These are phyloP conservation scores for Phytophthora palmivora DNA, from an alignment of 352 stramenopile species.

Conservation along the genomic window DNA sequence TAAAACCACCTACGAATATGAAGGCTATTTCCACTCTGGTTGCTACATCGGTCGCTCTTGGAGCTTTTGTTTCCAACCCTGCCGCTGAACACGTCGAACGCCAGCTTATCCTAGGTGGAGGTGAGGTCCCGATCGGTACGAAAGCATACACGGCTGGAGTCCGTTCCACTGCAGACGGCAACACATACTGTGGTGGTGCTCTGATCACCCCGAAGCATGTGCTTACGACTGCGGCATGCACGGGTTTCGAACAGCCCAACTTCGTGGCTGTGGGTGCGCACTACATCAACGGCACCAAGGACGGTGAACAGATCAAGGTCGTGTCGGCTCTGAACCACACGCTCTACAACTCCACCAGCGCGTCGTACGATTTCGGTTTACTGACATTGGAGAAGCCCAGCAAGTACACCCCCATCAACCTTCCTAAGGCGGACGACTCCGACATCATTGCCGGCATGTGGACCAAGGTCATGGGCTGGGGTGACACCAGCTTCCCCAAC, in stretches of 20 bases:
- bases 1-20: constrained; percentile 6
- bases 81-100: constrained; percentile 10
- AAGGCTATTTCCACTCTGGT: constrained; percentile 15
- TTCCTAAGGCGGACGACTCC: constrained; percentile 33
- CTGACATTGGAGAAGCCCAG: constrained; percentile 45
- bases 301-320: constrained; percentile 26
- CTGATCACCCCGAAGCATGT: constrained; percentile 16
- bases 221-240: constrained; percentile 20
- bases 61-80: background rate
- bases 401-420: constrained; percentile 38
- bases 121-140: constrained; percentile 32
- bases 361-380: constrained; percentile 39
- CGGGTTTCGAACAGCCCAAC: background rate
- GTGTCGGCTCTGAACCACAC: constrained; percentile 13
- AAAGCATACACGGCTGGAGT: constrained; percentile 43
- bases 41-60: constrained; percentile 14
- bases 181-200: constrained; percentile 20
- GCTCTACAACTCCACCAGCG: constrained; percentile 4
- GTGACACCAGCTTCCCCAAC: constrained; percentile 26
- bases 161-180: constrained; percentile 18
- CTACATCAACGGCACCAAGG: constrained; percentile 28
- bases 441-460: constrained; percentile 31
- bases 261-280: constrained; percentile 24
- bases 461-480: constrained; percentile 46
- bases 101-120: constrained; percentile 46